These are phyloP conservation scores for Solanum infundibuliforme DNA, from an alignment of 257 asterid species.

Conservation along the genomic window DNA sequence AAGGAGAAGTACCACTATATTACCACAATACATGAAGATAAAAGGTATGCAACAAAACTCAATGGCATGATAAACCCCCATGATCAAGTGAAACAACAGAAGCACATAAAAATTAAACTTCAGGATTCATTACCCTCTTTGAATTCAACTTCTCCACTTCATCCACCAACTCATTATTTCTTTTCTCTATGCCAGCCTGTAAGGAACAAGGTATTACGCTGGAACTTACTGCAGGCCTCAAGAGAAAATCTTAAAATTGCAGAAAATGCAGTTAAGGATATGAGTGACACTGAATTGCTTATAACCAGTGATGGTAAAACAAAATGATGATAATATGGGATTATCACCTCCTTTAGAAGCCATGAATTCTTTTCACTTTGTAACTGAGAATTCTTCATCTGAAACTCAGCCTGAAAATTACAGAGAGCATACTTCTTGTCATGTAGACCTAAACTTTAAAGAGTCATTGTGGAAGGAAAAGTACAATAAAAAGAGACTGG, in stretches of 20 bases:
- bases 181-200: constrained; percentile 42
- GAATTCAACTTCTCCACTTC: constrained; percentile 33
- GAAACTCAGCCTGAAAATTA: constrained; percentile 29
- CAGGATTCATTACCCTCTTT: constrained; percentile 29
- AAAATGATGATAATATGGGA: neutral
- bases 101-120: neutral
- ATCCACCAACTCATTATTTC: constrained; percentile 29
- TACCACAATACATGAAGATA: neutral
- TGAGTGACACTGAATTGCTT: neutral
- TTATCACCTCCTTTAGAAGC: constrained; percentile 49
- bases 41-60: neutral
- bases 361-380: constrained; percentile 43
- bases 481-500: neutral
- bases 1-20: neutral
- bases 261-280: neutral
- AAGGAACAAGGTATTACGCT: constrained; percentile 5
- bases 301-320: constrained; percentile 2
- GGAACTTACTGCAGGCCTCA: neutral
- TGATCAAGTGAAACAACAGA: constrained; percentile 1
- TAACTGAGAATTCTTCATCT: constrained; percentile 26
- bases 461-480: neutral
- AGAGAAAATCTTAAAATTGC: neutral
- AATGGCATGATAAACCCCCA: neutral
- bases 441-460: constrained; percentile 2
- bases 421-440: neutral